These are phyloP conservation scores for Trichomonascaceae sp. DNA, from an alignment of 1,139 yeast species.

Conservation along the genomic window DNA sequence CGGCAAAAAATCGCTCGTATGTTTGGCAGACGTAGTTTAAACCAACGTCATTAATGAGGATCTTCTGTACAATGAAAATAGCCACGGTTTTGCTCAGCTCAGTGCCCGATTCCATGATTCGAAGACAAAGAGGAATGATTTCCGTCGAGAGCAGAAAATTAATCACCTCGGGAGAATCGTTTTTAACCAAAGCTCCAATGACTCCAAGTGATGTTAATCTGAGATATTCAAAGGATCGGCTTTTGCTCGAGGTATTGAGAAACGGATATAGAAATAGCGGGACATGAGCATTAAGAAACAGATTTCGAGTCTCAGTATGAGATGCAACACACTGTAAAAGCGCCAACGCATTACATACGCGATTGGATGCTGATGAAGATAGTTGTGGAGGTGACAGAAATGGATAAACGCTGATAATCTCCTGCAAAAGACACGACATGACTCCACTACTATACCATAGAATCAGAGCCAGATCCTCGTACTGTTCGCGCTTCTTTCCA, in stretches of 20 bases:
- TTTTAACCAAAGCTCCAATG: conserved; percentile 92
- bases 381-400: conserved; percentile 80
- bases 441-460: conserved; percentile 97
- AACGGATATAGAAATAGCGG: conserved; percentile 92
- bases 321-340: conserved; percentile 94
- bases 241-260: conserved; percentile 83
- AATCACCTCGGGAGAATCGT: conserved; percentile 93
- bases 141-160: conserved; percentile 87
- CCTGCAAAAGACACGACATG: conserved; percentile 86
- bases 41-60: conserved; percentile 86
- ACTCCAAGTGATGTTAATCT: conserved; percentile 92
- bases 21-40: conserved; percentile 90
- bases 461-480: conserved; percentile 87
- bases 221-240: conserved; percentile 87
- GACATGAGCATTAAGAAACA: conserved; percentile 82
- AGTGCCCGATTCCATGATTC: conserved; percentile 93
- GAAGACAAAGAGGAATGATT: conserved; percentile 86
- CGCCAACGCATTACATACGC: conserved; percentile 95
- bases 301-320: conserved; percentile 80
- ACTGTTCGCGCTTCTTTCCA: conserved; percentile 91
- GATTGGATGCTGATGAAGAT: conserved; percentile 79
- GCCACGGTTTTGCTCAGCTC: conserved; percentile 95
- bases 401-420: conserved; percentile 86
- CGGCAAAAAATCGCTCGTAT: conserved; percentile 90
- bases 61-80: conserved; percentile 88